Conservation (phyloP, 352 stramenopile species). For the Globisporangium yorkense region DNA sequence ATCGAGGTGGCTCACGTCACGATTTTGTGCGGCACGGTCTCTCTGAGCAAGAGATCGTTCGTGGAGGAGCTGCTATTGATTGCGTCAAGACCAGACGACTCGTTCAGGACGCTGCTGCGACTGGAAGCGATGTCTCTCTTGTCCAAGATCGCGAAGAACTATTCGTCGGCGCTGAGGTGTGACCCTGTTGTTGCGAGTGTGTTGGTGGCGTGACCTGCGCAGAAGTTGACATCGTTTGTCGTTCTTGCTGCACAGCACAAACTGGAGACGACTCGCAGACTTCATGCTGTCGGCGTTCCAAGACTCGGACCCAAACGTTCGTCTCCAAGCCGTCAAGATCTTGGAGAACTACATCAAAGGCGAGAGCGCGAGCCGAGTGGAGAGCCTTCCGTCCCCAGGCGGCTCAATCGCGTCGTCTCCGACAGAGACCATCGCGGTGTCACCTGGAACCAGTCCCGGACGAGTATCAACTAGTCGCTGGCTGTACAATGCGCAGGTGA, state of each 20-base stretch:
- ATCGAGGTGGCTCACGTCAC: slow-evolving; percentile 54
- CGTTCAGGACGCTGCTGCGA: slow-evolving; percentile 41
- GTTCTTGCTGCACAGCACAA: slow-evolving; percentile 15
- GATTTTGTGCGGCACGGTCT: slow-evolving; percentile 54
- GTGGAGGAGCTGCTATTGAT: slow-evolving; percentile 70
- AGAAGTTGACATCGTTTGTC: neutral
- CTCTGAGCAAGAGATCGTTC: slow-evolving; percentile 58
- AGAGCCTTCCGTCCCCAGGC: neutral
- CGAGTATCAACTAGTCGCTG: slow-evolving; percentile 10
- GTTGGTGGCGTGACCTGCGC: neutral
- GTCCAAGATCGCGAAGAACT: slow-evolving; percentile 84
- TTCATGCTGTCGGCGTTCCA: slow-evolving; percentile 83
- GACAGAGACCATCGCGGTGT: neutral
- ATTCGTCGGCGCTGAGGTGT: slow-evolving; percentile 57
- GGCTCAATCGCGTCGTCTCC: neutral
- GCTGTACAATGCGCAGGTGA: slow-evolving; percentile 16
- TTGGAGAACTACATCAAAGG: slow-evolving; percentile 87
- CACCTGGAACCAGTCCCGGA: slow-evolving; percentile 2
- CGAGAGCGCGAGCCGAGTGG: slow-evolving; percentile 20
- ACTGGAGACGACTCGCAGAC: slow-evolving; percentile 58
- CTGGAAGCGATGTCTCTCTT: slow-evolving; percentile 82
- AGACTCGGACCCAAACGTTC: slow-evolving; percentile 81
- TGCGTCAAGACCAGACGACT: slow-evolving; percentile 55
- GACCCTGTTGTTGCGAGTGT: neutral
- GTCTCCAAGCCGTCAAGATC: slow-evolving; percentile 84